Conservation (phyloP, 139 green algal genomes). For the Haematococcus sp. region DNA sequence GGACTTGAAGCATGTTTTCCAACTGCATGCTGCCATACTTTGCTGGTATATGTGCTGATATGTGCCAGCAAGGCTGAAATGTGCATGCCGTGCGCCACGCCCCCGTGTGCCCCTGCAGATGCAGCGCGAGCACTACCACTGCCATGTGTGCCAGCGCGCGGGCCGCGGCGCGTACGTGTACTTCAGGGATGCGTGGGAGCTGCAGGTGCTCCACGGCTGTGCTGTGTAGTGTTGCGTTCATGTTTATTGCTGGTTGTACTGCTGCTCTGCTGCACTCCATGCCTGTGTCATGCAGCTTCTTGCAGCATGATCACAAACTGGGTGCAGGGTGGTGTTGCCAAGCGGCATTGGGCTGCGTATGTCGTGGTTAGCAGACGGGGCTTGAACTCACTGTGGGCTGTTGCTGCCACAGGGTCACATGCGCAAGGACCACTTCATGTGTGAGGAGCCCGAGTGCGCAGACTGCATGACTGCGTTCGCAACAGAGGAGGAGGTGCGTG, state of each 20-base stretch:
- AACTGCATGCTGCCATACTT: background rate
- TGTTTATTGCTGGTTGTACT: too few species aligned
- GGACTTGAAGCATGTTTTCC: background rate
- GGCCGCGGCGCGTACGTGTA: conserved; percentile 12
- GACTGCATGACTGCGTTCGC: conserved; percentile 65
- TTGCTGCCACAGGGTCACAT: conserved; percentile 28
- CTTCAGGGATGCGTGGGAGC: conserved; percentile 19
- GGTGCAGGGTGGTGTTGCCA: too few species aligned
- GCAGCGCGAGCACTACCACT: conserved; percentile 58
- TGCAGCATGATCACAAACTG: too few species aligned
- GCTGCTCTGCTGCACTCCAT: background rate
- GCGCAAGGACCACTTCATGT: conserved; percentile 47
- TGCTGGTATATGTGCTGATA: background rate
- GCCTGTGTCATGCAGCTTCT: background rate
- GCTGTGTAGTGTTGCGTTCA: too few species aligned
- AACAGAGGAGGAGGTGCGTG: conserved; percentile 58
- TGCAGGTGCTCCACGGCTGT: conserved; percentile 2
- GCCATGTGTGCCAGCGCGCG: conserved; percentile 57
- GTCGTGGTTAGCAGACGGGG: too few species aligned
- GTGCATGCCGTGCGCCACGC: background rate
- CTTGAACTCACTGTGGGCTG: too few species aligned
- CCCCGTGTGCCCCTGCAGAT: conserved; percentile 41
- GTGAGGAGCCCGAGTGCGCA: conserved; percentile 58
- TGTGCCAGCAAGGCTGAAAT: background rate
- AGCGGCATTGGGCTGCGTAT: too few species aligned